These are phyloP conservation scores for Candida morakotiae DNA, from an alignment of 805 yeast genomes.

Conservation along the genomic window DNA sequence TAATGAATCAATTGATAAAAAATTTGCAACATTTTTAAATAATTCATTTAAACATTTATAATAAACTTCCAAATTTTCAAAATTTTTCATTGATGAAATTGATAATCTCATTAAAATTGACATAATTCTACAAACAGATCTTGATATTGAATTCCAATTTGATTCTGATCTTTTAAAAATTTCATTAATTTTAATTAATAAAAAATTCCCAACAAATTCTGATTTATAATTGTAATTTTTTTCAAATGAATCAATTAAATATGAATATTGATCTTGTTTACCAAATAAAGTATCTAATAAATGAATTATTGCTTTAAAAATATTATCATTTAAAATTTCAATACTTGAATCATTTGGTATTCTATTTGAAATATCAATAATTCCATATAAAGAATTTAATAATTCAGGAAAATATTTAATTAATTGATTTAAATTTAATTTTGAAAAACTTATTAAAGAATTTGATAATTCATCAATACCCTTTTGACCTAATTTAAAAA, in stretches of 20 bases:
- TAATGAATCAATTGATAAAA: constrained; percentile 45
- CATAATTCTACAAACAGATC: constrained; percentile 60
- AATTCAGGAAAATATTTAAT: constrained; percentile 61
- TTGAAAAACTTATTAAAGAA: constrained; percentile 47
- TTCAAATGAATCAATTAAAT: constrained; percentile 51
- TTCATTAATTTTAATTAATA: constrained; percentile 43
- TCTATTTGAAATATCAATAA: constrained; percentile 19
- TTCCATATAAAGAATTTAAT: constrained; percentile 32
- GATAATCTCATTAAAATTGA: constrained; percentile 46
- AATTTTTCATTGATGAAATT: constrained; percentile 15
- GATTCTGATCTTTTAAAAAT: constrained; percentile 46
- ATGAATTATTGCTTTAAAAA: constrained; percentile 56
- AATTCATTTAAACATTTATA: constrained; percentile 26
- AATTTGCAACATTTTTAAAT: constrained; percentile 38
- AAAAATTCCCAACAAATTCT: constrained; percentile 49
- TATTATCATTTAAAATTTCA: constrained; percentile 26
- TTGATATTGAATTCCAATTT: constrained; percentile 60
- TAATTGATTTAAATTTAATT: constrained; percentile 49
- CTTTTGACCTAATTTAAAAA: constrained; percentile 38
- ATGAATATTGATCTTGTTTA: constrained; percentile 59
- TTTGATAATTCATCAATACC: constrained; percentile 44
- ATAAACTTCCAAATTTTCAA: constrained; percentile 19
- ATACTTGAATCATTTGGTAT: constrained; percentile 9
- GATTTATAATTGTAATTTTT: constrained; percentile 27
- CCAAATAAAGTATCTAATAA: constrained; percentile 61